phyloP scores from a whole-genome alignment of 768 basidiomycete species.

The Boletellus emodensis region DNA sequence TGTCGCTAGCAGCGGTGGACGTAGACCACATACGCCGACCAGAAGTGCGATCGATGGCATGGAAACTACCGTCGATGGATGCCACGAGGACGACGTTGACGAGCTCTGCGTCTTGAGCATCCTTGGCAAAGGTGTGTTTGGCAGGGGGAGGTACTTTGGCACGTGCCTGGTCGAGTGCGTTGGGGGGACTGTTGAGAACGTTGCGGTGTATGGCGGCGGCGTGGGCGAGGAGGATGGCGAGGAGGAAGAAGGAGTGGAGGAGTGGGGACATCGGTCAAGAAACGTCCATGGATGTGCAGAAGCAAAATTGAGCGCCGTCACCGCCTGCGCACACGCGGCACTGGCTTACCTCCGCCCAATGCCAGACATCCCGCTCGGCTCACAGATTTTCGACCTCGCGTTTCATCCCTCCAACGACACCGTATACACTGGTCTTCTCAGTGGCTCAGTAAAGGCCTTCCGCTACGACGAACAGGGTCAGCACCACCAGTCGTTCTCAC shows the following conservation, averaged over 20 bases:
- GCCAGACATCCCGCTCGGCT: constrained; percentile 63
- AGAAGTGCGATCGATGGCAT: constrained; percentile 85
- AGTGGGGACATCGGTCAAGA: constrained; percentile 35
- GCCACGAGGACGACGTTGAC: constrained; percentile 85
- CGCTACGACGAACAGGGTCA: constrained; percentile 69
- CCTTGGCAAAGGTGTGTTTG: constrained; percentile 10
- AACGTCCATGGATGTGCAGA: constrained; percentile 24
- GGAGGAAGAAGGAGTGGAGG: constrained; percentile 24
- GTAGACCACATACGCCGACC: constrained; percentile 88
- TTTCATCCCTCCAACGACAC: constrained; percentile 75
- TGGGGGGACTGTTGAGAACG: constrained; percentile 22
- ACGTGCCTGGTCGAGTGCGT: background rate
- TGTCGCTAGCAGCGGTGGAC: constrained; percentile 50
- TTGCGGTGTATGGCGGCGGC: constrained; percentile 29
- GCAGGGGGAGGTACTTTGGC: background rate
- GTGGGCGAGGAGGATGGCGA: constrained; percentile 30
- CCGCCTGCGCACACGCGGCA: background rate
- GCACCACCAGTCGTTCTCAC: constrained; percentile 51
- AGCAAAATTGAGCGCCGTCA: background rate
- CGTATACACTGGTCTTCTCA: constrained; percentile 77
- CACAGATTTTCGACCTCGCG: constrained; percentile 84
- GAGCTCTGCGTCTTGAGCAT: constrained; percentile 51
- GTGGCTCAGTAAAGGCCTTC: constrained; percentile 81
- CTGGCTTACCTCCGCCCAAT: background rate
- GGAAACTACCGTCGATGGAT: constrained; percentile 91